Percentiles rank a stretch among this genome's conserved stretches.
phyloP scores from a whole-genome alignment of 2,329 filamentous ascomycete species.

The Penicillium sp. region DNA sequence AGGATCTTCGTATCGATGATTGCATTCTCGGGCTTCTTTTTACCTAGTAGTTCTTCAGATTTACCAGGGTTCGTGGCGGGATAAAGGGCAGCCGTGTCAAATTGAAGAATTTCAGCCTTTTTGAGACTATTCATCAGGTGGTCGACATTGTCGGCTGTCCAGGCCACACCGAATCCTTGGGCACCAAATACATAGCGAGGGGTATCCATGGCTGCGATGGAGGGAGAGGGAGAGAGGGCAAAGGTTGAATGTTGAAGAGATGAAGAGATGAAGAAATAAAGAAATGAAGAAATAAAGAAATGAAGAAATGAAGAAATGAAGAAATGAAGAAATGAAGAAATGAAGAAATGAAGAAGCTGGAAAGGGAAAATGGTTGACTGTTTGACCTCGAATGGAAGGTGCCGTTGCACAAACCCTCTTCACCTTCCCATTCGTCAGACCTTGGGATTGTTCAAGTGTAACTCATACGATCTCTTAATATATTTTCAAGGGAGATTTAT shows the following conservation, averaged over 20 bases:
- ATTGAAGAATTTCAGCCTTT: not conserved
- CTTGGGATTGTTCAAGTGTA: not conserved
- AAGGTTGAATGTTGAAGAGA: not conserved
- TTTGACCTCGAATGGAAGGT: not conserved
- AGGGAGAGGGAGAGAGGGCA: not conserved
- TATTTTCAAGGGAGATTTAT: not conserved
- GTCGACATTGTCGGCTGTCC: not conserved
- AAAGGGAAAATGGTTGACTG: not conserved
- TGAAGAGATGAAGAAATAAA: not conserved
- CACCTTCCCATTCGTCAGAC: not conserved
- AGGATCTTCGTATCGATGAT: conserved; percentile 1
- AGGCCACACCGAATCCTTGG: not conserved
- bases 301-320: not conserved
- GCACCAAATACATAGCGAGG: conserved; percentile 3
- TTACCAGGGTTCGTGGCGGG: not conserved
- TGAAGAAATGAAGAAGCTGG: not conserved
- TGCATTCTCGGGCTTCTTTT: not conserved
- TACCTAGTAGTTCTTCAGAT: not conserved
- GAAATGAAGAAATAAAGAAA: not conserved
- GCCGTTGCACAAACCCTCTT: not conserved
- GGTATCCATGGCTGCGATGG: not conserved
- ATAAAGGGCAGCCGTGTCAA: conserved; percentile 4
- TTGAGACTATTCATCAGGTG: not conserved
- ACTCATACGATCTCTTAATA: not conserved
- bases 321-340: not conserved